Base-by-base conservation (phyloP, 2,329 filamentous ascomycete species). In the Ophidiomyces ophidiicola region DNA sequence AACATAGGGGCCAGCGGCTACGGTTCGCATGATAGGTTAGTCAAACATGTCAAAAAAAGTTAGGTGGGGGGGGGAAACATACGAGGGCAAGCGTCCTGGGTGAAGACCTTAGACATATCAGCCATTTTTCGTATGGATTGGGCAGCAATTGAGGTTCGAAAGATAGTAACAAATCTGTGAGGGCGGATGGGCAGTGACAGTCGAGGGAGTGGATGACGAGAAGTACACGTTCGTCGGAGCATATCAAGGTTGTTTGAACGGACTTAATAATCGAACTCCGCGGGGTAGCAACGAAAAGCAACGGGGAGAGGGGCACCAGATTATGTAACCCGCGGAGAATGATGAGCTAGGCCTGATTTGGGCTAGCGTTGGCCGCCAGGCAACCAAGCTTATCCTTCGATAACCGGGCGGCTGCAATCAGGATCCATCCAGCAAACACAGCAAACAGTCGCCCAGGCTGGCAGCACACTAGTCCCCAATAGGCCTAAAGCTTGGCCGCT, bases 11-110 rank as follows among this genome's bases (percentile, higher is more conserved):
- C 61, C 62, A 36, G 46, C 47, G 44, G 44, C 42, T 48, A 31
- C 14, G 19, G 11, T 42, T 15, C 15, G 40, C 29, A 38, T n/a
- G 39, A 23, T 28, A 17, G 10, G 19, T 36, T 17, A 25, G 20
- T 28, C 20, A 36, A 26, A 19, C 18, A 14, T 23, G 12, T n/a
- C 26, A 12, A 10, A 14, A 8, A 25, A 32, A 17, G 18, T 5
- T 6, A 17, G 10, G 26, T 11, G 29, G 12, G n/a, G 32, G 7
- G 31, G 19, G 24, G 15, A 6, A 19, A 59, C 62, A 52, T 57
- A 67, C 64, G 62, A 53, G 63, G 64, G 50, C 61, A 64, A 36
- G 64, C 64, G 42, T 63, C 59, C 50, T 60, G 57, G 24, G 62
- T 53, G 44, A 58, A 58, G 47, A 67, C 52, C 35, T 51, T 45